Conservation (phyloP, 306 rosid genomes). For the Oemleria cerasiformis region DNA sequence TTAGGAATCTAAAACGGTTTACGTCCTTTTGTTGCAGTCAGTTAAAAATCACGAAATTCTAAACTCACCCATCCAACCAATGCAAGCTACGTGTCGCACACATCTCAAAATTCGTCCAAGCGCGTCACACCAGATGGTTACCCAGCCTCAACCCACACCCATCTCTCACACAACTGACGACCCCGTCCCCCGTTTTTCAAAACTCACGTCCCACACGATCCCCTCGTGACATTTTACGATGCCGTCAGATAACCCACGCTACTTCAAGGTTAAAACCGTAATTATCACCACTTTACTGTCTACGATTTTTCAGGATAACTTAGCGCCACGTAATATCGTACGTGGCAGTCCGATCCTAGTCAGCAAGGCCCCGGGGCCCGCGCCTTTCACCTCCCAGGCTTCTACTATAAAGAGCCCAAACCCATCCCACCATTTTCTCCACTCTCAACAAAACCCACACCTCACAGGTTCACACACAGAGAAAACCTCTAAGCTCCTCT, state of each 20-base stretch:
- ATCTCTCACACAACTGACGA: conserved; percentile 1
- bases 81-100: neutral
- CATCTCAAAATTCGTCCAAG: conserved; percentile 10
- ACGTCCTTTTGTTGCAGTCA: neutral
- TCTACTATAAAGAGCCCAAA: conserved; percentile 35
- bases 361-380: conserved; percentile 28
- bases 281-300: neutral
- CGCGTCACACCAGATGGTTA: conserved; percentile 7
- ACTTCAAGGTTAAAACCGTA: conserved; percentile 9
- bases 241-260: conserved; percentile 11
- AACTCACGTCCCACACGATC: conserved; percentile 27
- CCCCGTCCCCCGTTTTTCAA: neutral
- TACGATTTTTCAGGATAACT: conserved; percentile 21
- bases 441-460: conserved; percentile 4
- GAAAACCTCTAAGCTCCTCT: neutral
- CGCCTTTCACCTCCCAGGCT: neutral
- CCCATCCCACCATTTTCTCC: conserved; percentile 20
- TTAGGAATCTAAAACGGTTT: neutral
- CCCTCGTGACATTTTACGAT: conserved; percentile 24
- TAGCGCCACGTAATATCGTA: conserved; percentile 22
- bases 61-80: neutral
- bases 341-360: conserved; percentile 43
- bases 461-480: neutral
- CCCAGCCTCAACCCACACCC: neutral
- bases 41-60: conserved; percentile 9